Percentiles rank a stretch among this genome's conserved stretches.
Conservation (phyloP, 768 basidiomycete genomes). For the Amanita fuliginea region DNA sequence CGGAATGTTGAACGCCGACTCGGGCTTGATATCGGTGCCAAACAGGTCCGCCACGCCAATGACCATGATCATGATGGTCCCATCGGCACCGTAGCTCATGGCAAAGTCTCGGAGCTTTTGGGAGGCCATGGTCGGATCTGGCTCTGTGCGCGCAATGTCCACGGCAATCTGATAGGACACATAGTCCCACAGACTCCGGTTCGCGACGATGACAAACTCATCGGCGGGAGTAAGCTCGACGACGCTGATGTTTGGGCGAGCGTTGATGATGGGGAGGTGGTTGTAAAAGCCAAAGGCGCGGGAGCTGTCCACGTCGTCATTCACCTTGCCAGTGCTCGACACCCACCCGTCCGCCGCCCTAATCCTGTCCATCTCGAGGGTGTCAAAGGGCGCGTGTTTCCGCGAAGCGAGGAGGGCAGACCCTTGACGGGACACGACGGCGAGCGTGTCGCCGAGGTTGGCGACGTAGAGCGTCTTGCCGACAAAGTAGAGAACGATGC, state of each 20-base stretch:
- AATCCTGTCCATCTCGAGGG: slow-evolving; percentile 76
- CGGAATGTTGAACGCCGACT: slow-evolving; percentile 13
- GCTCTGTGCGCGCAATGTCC: slow-evolving; percentile 78
- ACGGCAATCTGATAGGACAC: slow-evolving; percentile 94
- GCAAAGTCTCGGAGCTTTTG: slow-evolving; percentile 96
- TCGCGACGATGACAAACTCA: slow-evolving; percentile 94
- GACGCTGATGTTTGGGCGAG: slow-evolving; percentile 66
- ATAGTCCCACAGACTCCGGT: slow-evolving; percentile 87
- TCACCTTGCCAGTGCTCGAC: slow-evolving; percentile 81
- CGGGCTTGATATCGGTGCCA: slow-evolving; percentile 9
- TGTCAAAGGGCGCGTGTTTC: slow-evolving; percentile 86
- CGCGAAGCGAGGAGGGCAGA: slow-evolving; percentile 63
- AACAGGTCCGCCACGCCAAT: slow-evolving; percentile 76
- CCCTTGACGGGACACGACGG: slow-evolving; percentile 74
- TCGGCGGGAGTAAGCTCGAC: slow-evolving; percentile 72
- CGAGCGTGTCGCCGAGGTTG: slow-evolving; percentile 81
- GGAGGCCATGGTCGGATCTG: slow-evolving; percentile 68
- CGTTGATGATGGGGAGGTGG: slow-evolving; percentile 82
- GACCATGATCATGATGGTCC: slow-evolving; percentile 97
- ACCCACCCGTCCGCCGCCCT: slow-evolving; percentile 91
- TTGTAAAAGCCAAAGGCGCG: slow-evolving; percentile 91
- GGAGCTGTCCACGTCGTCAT: slow-evolving; percentile 87
- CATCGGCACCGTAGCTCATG: slow-evolving; percentile 91
- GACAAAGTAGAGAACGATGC: slow-evolving; percentile 76
- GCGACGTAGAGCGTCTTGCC: slow-evolving; percentile 79